Evolutionary conservation across 257 asterid species (phyloP), one percentile per base, ranked within the genome.

Genomic region (Verbascum thapsus): DNA sequence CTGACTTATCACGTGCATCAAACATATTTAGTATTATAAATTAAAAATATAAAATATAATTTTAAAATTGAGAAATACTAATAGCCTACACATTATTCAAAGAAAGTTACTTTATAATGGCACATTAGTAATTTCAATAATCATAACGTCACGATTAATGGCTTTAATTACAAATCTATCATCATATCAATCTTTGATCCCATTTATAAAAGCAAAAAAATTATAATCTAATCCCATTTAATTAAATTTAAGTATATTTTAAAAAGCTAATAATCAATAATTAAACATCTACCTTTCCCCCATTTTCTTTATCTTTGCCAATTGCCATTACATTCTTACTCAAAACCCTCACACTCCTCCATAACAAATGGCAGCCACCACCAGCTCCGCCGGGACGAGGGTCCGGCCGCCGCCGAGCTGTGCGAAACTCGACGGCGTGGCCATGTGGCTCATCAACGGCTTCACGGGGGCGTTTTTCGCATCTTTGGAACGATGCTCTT

Each of bases 401-500:
- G 70, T 37, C 53, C 83, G 81, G 68, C 74, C 82, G 3, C 58
- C 71, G 10, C 32, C 87, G 3, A 34, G 69, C 51, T 64, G 86
- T 52, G 56, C 85, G 16, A 88, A 76, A 53, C 71, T 88, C 57
- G 95, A 88, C 40, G 88, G 92, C 6, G 75, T 82, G 41, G 88
- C 88, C 19, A 88, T 73, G 84, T 83, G 96, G 96, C 48, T 88
- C 44, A 38, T 84, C 43, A 83, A 86, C 67, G 84, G 96, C 43
- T 74, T 88, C 19, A 70, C 95, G 5, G 77, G 73, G 3, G 96
- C 83, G 2, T 88, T 88, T 41, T 88, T 88, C 53, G 95, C 90
- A 0, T 88, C 96, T 20, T 53, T 88, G 56, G 90, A 88, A n/a
- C 78, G 85, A 37, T 88, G 95, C 62, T 88, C 95, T 8, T 88